phyloP scores from a whole-genome alignment of 352 stramenopile species.

The Pythium sp. region DNA sequence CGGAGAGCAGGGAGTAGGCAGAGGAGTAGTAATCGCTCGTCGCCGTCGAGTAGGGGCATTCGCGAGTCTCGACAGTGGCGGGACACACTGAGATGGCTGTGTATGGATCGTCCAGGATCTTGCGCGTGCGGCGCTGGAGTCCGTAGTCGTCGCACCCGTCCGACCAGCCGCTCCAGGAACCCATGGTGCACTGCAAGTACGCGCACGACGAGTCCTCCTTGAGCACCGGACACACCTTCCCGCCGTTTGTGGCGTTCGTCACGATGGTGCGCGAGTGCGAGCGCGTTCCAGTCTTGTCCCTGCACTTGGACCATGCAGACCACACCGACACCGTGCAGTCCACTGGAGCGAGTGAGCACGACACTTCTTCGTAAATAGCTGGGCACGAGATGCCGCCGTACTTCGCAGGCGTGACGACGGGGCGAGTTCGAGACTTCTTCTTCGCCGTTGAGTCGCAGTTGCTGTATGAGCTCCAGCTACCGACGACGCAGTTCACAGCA shows the following conservation, averaged over 20 bases:
- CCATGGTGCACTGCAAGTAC: conserved; percentile 28
- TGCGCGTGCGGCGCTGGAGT: conserved; percentile 29
- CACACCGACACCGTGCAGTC: conserved; percentile 31
- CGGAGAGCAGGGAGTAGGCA: conserved; percentile 13
- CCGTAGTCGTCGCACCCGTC: conserved; percentile 31
- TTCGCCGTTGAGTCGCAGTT: conserved; percentile 28
- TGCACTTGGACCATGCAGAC: conserved; percentile 27
- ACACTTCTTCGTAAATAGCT: conserved; percentile 10
- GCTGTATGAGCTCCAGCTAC: conserved; percentile 29
- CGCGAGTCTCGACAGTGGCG: conserved; percentile 22
- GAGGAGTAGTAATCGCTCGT: conserved; percentile 28
- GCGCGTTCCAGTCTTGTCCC: conserved; percentile 14
- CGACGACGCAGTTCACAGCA: conserved; percentile 48
- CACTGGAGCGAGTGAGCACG: conserved; percentile 17
- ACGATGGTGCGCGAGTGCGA: conserved; percentile 27
- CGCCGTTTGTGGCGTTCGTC: conserved; percentile 27
- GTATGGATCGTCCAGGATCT: conserved; percentile 32
- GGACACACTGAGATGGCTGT: conserved; percentile 26
- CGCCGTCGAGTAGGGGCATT: conserved; percentile 32
- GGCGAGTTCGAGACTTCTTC: conserved; percentile 28
- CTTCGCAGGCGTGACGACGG: conserved; percentile 25
- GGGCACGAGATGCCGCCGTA: conserved; percentile 38
- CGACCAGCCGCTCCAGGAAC: conserved; percentile 25
- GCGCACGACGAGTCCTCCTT: conserved; percentile 23
- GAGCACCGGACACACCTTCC: conserved; percentile 21